Evolutionary conservation across 768 basidiomycete species (phyloP).

Genomic region (Mycena polygramma): DNA sequence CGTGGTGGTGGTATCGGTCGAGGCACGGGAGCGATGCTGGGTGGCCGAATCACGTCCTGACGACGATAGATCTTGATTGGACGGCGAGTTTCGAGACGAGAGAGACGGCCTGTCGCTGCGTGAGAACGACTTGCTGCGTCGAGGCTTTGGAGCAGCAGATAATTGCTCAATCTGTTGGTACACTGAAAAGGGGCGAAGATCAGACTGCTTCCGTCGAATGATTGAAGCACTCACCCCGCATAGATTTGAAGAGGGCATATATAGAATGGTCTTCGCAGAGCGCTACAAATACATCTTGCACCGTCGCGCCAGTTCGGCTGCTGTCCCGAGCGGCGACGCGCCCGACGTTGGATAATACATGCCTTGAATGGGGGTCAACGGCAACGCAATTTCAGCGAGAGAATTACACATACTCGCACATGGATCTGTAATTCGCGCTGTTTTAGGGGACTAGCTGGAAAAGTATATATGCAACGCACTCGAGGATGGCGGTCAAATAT

Average conservation of each 20-base stretch:
- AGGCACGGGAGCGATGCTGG: constrained; percentile 50
- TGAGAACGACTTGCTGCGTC: constrained; percentile 79
- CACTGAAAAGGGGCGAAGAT: constrained; percentile 58
- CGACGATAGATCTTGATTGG: constrained; percentile 54
- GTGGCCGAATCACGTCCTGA: constrained; percentile 47
- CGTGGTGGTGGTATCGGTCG: constrained; percentile 49
- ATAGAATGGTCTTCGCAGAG: constrained; percentile 92
- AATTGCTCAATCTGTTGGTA: constrained; percentile 84
- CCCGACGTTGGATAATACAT: constrained; percentile 86
- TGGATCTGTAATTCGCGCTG: constrained; percentile 64
- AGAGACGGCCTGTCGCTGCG: constrained; percentile 62
- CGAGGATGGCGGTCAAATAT: constrained; percentile 93
- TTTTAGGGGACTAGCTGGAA: constrained; percentile 40
- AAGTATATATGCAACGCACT: constrained; percentile 68
- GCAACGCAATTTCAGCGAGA: constrained; percentile 9
- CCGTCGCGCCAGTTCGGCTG: constrained; percentile 78
- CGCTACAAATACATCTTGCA: constrained; percentile 88
- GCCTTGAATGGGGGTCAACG: constrained; percentile 60
- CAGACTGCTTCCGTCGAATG: constrained; percentile 17
- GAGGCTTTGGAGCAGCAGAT: constrained; percentile 67
- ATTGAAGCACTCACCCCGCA: constrained; percentile 74
- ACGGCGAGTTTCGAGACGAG: constrained; percentile 59
- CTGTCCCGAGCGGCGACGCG: constrained; percentile 90
- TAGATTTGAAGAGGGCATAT: constrained; percentile 86
- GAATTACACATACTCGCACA: constrained; percentile 82